A percentile compares a stretch with the other conserved stretches of the same genome.
Conservation (phyloP, 257 asterid species). For the Nicotiana tabacum region DNA sequence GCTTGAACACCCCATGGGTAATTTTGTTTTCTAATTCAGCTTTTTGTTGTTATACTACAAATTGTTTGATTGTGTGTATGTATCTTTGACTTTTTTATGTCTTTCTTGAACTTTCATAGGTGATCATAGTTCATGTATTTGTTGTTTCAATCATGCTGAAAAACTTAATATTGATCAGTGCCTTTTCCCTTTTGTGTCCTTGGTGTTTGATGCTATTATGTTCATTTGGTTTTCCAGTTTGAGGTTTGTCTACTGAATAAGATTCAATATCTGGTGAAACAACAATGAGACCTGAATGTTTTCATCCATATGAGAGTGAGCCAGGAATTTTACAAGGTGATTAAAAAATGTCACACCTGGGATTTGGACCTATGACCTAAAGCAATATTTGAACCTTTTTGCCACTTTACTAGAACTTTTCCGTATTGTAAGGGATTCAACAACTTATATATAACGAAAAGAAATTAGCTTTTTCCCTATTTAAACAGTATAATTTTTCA, state of each 20-base stretch:
- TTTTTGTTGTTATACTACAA: not conserved
- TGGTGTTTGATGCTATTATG: not conserved
- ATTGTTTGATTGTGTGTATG: not conserved
- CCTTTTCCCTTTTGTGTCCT: not conserved
- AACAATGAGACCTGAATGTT: not conserved
- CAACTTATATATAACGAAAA: no score
- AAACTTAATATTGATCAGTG: not conserved
- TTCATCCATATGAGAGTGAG: not conserved
- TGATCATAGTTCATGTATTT: not conserved
- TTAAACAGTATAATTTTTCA: no score
- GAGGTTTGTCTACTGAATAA: not conserved
- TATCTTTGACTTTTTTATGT: not conserved
- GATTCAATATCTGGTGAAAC: not conserved
- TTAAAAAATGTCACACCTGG: no score
- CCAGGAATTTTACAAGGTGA: no score
- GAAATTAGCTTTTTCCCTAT: no score
- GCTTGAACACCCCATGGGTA: slow-evolving; percentile 51
- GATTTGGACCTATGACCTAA: no score
- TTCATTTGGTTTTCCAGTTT: not conserved
- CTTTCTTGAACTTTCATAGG: not conserved
- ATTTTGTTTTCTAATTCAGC: not conserved
- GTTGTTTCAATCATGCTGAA: not conserved
- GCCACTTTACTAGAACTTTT: no score
- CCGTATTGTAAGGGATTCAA: no score
- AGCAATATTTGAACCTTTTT: no score